phyloP scores from a whole-genome alignment of 2,329 filamentous ascomycete genomes.

The Coniosporium uncinatum region DNA sequence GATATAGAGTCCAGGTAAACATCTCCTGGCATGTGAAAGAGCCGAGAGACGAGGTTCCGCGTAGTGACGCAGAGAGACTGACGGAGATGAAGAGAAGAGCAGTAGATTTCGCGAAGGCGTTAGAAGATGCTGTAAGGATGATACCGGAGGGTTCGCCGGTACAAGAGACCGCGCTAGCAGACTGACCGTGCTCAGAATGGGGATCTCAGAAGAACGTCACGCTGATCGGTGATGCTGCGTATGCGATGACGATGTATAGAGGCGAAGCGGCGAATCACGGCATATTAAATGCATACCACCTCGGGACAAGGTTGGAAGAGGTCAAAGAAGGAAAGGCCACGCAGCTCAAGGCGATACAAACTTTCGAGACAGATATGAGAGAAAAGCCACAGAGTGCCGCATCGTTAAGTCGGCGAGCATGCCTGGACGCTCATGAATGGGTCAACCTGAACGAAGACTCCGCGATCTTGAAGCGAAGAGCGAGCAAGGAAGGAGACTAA shows the following conservation, averaged over 20 bases:
- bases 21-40: conserved; percentile 32
- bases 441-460: conserved; percentile 29
- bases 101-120: conserved; percentile 4
- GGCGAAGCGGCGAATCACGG: conserved; percentile 43
- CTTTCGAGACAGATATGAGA: conserved; percentile 30
- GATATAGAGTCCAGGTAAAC: conserved; percentile 37
- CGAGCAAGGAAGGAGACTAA: conserved; percentile 11
- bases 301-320: too few species aligned
- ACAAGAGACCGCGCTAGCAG: conserved; percentile 9
- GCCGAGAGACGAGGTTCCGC: conserved; percentile 7
- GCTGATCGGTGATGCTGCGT: conserved; percentile 29
- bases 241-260: conserved; percentile 35
- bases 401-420: conserved; percentile 44
- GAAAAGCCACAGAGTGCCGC: conserved; percentile 38
- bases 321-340: too few species aligned
- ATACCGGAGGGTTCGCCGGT: conserved; percentile 9
- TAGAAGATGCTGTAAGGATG: conserved; percentile 2
- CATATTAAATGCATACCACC: conserved; percentile 28
- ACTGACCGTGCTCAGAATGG: conserved; percentile 14
- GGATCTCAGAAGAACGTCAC: conserved; percentile 23
- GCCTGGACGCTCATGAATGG: conserved; percentile 50
- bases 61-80: conserved; percentile 4
- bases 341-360: background rate
- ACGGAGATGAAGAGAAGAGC: conserved; percentile 10
- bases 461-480: conserved; percentile 30